Evolutionary conservation across 257 asterid species (phyloP).

Genomic region (Plectranthus barbatus): DNA sequence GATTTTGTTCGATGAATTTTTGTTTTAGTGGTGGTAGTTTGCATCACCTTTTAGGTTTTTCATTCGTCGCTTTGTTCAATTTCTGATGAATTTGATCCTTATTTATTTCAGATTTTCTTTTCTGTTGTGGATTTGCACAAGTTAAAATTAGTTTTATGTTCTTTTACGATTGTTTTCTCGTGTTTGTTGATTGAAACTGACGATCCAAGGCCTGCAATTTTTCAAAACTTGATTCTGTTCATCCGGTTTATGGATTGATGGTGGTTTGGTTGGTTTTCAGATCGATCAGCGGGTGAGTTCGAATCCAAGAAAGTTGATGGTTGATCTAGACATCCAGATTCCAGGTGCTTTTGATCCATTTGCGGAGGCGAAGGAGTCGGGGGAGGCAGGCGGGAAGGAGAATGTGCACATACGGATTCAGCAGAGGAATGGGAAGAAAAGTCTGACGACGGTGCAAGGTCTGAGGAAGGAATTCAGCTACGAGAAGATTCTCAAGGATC

Average conservation of each 20-base stretch:
- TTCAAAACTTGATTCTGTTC: background rate
- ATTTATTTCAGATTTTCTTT: background rate
- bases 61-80: too few relatives aligned
- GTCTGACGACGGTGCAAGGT: slow-evolving; percentile 71
- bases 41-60: too few relatives aligned
- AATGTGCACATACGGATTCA: slow-evolving; percentile 86
- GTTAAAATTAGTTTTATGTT: background rate
- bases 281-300: background rate
- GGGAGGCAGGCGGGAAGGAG: slow-evolving; percentile 56
- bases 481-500: slow-evolving; percentile 65
- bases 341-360: slow-evolving; percentile 74
- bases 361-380: slow-evolving; percentile 62
- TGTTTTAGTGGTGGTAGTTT: too few relatives aligned
- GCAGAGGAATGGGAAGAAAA: slow-evolving; percentile 82
- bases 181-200: too few relatives aligned
- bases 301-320: slow-evolving; percentile 43
- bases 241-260: background rate
- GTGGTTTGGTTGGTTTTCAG: background rate
- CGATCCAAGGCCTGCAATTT: background rate
- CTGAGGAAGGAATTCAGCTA: slow-evolving; percentile 64
- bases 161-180: background rate
- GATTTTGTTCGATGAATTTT: too few relatives aligned
- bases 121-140: background rate
- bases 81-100: background rate
- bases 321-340: slow-evolving; percentile 51